Conservation (phyloP, 1,284 basidiomycete genomes). For the Vanrija humicola region DNA sequence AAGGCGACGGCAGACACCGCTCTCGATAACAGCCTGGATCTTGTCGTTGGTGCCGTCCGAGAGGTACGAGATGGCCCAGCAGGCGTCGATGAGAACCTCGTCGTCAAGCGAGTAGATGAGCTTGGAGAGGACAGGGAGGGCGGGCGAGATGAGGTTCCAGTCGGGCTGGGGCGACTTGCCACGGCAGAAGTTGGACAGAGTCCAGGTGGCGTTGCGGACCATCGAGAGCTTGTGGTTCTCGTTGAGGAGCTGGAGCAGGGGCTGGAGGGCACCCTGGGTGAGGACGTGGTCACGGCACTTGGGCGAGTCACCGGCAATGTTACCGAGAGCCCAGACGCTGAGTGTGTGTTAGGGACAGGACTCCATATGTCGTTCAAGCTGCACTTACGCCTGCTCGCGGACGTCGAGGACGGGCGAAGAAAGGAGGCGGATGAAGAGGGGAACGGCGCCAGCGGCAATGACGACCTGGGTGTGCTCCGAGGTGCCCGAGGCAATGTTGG, state of each 20-base stretch:
- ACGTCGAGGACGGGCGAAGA: constrained; percentile 83
- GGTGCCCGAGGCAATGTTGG: constrained; percentile 98
- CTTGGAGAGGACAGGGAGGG: constrained; percentile 92
- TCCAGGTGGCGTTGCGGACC: constrained; percentile 97
- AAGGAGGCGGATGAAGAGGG: constrained; percentile 93
- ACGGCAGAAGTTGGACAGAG: constrained; percentile 94
- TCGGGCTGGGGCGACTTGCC: constrained; percentile 94
- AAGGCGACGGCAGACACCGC: constrained; percentile 92
- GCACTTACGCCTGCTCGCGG: constrained; percentile 73
- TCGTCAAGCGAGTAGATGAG: constrained; percentile 99
- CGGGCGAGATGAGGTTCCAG: constrained; percentile 93
- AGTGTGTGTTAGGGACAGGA: constrained; percentile 4
- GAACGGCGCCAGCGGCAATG: constrained; percentile 89
- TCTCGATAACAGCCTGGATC: constrained; percentile 99
- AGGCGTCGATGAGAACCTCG: constrained; percentile 98
- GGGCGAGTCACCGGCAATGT: constrained; percentile 94
- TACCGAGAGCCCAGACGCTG: constrained; percentile 87
- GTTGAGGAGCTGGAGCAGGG: constrained; percentile 53
- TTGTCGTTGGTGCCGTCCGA: constrained; percentile 99
- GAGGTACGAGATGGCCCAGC: constrained; percentile 99
- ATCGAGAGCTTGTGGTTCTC: constrained; percentile 88
- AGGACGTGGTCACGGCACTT: constrained; percentile 83
- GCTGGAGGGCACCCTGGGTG: constrained; percentile 54
- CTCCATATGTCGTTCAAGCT: neutral
- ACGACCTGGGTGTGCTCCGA: constrained; percentile 98